Base-by-base conservation (phyloP, 1,284 basidiomycete species). In the Ustanciosporium gigantosporum region DNA sequence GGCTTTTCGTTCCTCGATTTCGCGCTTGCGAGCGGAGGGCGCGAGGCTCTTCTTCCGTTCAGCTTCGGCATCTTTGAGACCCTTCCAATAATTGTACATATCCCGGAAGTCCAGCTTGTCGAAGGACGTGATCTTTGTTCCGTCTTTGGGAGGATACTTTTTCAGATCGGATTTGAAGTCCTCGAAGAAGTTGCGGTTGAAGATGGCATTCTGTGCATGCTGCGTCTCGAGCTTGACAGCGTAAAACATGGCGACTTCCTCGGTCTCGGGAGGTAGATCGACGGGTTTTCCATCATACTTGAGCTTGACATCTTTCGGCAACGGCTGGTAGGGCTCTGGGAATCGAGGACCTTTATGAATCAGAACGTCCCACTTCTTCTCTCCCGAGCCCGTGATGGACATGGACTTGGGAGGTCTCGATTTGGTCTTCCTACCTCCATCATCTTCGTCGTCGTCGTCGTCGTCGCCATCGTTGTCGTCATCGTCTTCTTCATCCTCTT, bases 161-260 rank as follows among this genome's bases (percentile, higher is more conserved):
- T 88, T 86, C 52, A 97, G 79, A 15, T 93, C 83, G 9, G 81
- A 83, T 60, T 86, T 83, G 83, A 89, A 98, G 78, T 96, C 93
- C 1, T 87, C 82, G 79, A 98, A 99, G 80, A 99, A 99, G 81
- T 99, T 98, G 77, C 87, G 86, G 79, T 90, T 90, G 81, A 98
- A 98, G 0, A 84, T 87, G 21, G 82, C 82, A 78, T 98, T 93
- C 78, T 89, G 83, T 3, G 89, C 90, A 74, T 99, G 93, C 65
- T 94, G 91, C 3, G 91, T 90, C 79, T 94, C 91, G 43, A 98
- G 76, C 82, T 98, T 86, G 23, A 91, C 90, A 22, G 83, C 95
- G 73, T 94, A 98, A 81, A 98, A 99, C 27, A 90, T 89, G 35
- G 95, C 95, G 31, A 98, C 93, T 79, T 99, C 95, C 79, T 99